These are phyloP conservation scores for Elaeagnus macrophylla DNA, from an alignment of 306 rosid genomes.

Conservation along the genomic window DNA sequence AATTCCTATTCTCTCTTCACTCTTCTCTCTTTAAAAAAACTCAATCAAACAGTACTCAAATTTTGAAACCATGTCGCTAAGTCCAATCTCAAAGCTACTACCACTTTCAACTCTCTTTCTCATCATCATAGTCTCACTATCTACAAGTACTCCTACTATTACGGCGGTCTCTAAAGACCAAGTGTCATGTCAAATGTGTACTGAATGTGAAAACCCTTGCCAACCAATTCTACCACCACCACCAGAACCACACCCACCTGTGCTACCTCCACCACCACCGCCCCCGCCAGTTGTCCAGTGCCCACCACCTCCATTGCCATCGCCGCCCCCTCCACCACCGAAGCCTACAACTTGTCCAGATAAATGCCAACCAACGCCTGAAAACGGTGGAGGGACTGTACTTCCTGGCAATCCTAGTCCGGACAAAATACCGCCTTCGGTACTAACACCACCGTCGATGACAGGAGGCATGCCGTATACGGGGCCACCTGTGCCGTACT, in stretches of 20 bases:
- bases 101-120: background rate
- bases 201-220: background rate
- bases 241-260: background rate
- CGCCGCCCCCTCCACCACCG: background rate
- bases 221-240: background rate
- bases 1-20: background rate
- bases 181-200: background rate
- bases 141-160: background rate
- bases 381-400: too few species aligned
- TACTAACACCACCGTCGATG: too few species aligned
- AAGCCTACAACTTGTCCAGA: too few species aligned
- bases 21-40: background rate
- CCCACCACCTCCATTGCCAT: background rate
- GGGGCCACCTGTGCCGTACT: too few species aligned
- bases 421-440: too few species aligned
- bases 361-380: too few species aligned
- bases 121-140: background rate
- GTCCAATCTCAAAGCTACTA: background rate
- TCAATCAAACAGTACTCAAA: background rate
- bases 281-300: constrained; percentile 2
- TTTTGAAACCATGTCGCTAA: background rate
- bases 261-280: background rate
- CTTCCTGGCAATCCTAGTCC: too few species aligned
- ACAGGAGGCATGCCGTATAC: too few species aligned
- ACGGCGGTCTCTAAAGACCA: background rate